Evolutionary conservation across 306 rosid genomes (phyloP).

Genomic region (Dryas octopetala): DNA sequence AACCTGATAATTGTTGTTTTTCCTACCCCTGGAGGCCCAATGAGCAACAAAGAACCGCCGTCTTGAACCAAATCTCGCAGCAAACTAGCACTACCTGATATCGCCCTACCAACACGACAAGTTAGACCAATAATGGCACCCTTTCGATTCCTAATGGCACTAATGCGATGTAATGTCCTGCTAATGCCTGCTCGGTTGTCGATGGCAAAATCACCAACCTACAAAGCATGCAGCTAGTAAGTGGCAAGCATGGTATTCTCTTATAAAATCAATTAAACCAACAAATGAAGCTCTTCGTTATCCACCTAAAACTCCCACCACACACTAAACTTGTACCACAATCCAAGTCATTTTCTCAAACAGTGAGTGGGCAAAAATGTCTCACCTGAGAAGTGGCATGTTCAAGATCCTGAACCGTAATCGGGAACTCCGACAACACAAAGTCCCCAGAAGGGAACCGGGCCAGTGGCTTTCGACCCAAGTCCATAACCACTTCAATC

Average conservation of each 20-base stretch:
- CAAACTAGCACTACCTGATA: conserved; percentile 81
- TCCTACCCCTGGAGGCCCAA: conserved; percentile 98
- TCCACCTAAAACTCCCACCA: background rate
- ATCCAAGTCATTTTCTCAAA: conserved; percentile 22
- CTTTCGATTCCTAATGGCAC: conserved; percentile 91
- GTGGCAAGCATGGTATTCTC: conserved; percentile 14
- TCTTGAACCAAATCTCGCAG: conserved; percentile 83
- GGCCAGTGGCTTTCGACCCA: conserved; percentile 91
- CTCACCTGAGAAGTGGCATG: conserved; percentile 86
- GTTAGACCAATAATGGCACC: conserved; percentile 88
- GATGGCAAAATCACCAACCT: conserved; percentile 91
- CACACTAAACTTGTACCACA: background rate
- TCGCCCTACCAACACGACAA: conserved; percentile 92
- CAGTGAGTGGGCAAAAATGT: conserved; percentile 19
- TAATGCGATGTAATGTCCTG: conserved; percentile 87
- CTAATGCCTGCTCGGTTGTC: conserved; percentile 97
- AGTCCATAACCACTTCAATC: conserved; percentile 93
- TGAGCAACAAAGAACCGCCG: conserved; percentile 87
- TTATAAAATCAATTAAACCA: background rate
- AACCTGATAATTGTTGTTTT: conserved; percentile 94
- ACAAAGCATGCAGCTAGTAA: conserved; percentile 31
- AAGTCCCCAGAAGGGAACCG: conserved; percentile 89
- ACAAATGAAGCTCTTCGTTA: background rate
- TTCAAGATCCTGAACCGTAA: conserved; percentile 64
- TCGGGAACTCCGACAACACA: conserved; percentile 62